Conservation (phyloP, 176 grass and related monocot species). For the Elymus sibiricus region DNA sequence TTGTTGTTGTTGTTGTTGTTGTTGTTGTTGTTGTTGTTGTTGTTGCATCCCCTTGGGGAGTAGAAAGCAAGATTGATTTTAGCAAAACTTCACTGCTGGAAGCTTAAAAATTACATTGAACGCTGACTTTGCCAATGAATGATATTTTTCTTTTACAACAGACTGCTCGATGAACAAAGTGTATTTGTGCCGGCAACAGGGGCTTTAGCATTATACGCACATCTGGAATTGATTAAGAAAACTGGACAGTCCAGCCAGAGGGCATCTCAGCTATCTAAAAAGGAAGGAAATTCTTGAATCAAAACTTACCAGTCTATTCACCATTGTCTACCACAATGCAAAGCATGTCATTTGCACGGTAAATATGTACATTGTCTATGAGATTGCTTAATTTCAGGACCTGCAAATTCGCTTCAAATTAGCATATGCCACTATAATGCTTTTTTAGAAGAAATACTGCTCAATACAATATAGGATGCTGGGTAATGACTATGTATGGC, state of each 20-base stretch:
- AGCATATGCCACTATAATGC: neutral
- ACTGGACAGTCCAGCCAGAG: neutral
- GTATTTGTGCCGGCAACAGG: neutral
- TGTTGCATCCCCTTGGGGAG: no score
- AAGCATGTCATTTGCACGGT: neutral
- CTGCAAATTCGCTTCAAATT: neutral
- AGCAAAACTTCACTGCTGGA: neutral
- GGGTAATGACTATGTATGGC: no score
- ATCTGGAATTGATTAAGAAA: neutral
- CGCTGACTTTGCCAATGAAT: neutral
- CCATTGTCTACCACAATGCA: neutral
- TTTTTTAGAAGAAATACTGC: neutral
- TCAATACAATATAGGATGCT: no score
- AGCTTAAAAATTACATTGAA: neutral
- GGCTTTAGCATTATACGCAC: neutral
- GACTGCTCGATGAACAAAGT: neutral
- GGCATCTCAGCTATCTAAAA: neutral
- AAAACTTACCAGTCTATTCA: neutral
- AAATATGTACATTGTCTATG: neutral
- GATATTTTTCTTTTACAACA: neutral
- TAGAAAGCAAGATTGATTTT: neutral
- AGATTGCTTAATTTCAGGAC: neutral
- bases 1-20: no score
- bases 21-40: no score
- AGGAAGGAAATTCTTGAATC: neutral